Base-by-base conservation (phyloP, 2,329 filamentous ascomycete genomes). In the Cephalotrichum gorgonifer region DNA sequence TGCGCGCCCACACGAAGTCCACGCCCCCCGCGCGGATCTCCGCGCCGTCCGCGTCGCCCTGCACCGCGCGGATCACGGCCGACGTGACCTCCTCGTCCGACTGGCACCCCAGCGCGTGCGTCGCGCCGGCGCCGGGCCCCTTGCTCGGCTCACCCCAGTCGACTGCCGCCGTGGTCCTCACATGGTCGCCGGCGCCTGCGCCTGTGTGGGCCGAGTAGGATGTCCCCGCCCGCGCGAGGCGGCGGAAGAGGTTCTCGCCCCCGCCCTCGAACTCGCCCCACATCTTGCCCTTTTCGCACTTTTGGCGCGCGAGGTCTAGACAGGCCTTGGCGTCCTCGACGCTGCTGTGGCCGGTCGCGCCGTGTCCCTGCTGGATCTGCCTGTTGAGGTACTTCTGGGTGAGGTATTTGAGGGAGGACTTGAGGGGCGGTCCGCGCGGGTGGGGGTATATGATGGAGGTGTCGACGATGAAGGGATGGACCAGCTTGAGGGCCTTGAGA, bases 401-500 rank as follows among this genome's bases (percentile, higher is more conserved):
- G 2, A 98, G 79, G 74, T 82, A 97, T 67, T 94, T 96, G 49
- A 98, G 75, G 2, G 87, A 88, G 38, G 88, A 89, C 63, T 95
- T 97, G 53, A 95, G 76, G 0, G 91, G 91, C 1, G 88, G 84
- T 0, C 93, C 93, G 31, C 88, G 84, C 9, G 88, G 86, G 62
- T 98, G 93, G 1, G 91, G 90, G 62, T 86, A 98, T 47, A 95
- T 75, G 31, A 97, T 76, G 12, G 88, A 81, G 0, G 93, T 97
- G 65, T 98, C 93, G 60, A 96, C 80, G 56, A 98, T 83, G 68
- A 90, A 95, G 1, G 93, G 93, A 62, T 97, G 93, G 1, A 88
- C 85, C 52, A 96, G 74, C 60, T 83, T 86, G 26, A 98, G 72
- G 2, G 90, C 91, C 53, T 81, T 87, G 28, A 96, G 76, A 61